Base-by-base conservation (phyloP, 352 stramenopile species). In the Blastocystis sp. region DNA sequence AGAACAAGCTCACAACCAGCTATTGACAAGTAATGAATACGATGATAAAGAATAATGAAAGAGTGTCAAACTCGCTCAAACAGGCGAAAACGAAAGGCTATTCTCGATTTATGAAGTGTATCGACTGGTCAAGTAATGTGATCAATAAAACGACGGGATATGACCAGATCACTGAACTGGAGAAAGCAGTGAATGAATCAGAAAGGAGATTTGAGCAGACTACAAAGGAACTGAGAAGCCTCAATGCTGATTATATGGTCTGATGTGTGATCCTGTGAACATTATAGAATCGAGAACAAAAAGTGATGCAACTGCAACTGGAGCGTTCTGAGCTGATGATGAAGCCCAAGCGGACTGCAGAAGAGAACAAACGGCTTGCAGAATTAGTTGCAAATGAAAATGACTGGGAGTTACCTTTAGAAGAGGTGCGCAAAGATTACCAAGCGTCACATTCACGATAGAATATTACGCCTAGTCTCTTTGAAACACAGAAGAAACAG, bases 351-450 rank as follows among this genome's bases (percentile, higher is more conserved):
- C 43, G 70, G 45, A 81, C 70, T 16, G 45, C 70, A 3, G 70
- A 81, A 41, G 70, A 81, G 24, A 81, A 81, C 39, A 81, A 81
- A 26, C 39, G 70, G 9, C 43, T 81, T 8, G 70, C 70, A 20
- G 70, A 81, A 65, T 54, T 81, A 41, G 70, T 81, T 5, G 70
- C 70, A 9, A 81, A 81, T 41, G 70, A 81, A 26, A 81, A 81
- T 41, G 70, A 81, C 3, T 81, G 70, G 70, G 70, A 81, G 20
- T 65, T 64, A 16, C 70, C 70, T 5, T 41, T 81, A 39, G 70
- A 81, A 20, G 65, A 64, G 20, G 41, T 81, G 2, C 50, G 70
- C 20, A 81, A 81, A 41, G 45, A 81, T 20, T 81, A 81, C 70
- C 50, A 62, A 30, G 70, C 63, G 70, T 81, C 30, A 26, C 5